These are phyloP conservation scores for Tuber magnatum DNA, from an alignment of 495 filamentous ascomycete genomes.

Conservation along the genomic window DNA sequence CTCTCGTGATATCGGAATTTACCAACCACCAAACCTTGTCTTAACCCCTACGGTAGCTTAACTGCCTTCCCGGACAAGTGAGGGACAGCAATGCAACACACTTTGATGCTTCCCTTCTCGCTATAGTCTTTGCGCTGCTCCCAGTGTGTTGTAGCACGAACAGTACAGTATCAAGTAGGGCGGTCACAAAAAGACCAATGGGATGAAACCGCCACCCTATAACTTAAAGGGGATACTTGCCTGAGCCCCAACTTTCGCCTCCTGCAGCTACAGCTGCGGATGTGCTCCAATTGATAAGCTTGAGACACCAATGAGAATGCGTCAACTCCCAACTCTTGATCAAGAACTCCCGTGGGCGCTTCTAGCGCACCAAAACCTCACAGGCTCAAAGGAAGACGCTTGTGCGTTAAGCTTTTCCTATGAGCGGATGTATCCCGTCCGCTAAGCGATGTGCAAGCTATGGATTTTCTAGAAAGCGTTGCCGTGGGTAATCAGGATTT, in stretches of 20 bases:
- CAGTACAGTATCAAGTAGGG: slow-evolving; percentile 3
- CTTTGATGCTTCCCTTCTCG: background rate
- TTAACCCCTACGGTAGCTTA: background rate
- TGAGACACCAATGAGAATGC: background rate
- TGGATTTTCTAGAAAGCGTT: slow-evolving; percentile 15
- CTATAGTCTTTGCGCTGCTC: background rate
- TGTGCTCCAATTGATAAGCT: background rate
- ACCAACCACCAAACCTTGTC: background rate
- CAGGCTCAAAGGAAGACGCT: background rate
- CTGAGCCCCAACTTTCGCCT: background rate
- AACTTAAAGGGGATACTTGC: background rate
- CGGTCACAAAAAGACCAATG: background rate
- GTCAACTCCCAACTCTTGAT: background rate
- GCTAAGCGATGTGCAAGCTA: slow-evolving; percentile 12
- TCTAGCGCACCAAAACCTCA: background rate
- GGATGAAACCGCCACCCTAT: slow-evolving; percentile 3
- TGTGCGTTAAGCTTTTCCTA: background rate
- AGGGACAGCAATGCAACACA: slow-evolving; percentile 3
- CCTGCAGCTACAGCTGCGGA: slow-evolving; percentile 2
- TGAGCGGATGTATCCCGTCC: slow-evolving; percentile 16
- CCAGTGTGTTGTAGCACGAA: background rate
- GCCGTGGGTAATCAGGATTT: slow-evolving; percentile 14
- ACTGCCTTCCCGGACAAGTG: background rate
- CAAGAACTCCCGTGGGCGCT: background rate
- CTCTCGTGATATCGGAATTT: background rate